phyloP scores from a whole-genome alignment of 73 alveolate genomes.

The Stentor coeruleus region DNA sequence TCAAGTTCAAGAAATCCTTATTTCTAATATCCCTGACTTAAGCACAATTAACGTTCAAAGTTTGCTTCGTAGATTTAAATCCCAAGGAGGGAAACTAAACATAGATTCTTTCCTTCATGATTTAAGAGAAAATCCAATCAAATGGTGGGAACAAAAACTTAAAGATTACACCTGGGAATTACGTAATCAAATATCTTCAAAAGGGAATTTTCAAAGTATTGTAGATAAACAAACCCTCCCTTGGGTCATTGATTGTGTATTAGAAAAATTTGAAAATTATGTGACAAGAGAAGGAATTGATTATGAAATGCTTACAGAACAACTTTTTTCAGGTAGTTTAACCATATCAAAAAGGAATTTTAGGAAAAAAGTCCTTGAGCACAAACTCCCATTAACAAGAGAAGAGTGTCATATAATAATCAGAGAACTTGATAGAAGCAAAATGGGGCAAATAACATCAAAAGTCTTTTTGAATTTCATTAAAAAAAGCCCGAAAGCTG shows the following conservation, averaged over 20 bases:
- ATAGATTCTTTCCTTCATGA: background rate
- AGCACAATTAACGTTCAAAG: background rate
- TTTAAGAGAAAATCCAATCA: background rate
- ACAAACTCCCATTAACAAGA: background rate
- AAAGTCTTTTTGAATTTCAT: background rate
- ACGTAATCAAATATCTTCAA: background rate
- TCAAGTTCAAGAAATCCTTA: background rate
- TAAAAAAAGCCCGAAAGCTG: constrained; percentile 5
- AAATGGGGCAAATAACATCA: background rate
- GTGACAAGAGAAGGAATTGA: background rate
- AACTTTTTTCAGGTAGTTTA: background rate
- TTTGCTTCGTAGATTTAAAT: background rate
- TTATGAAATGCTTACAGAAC: background rate
- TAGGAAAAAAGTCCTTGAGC: background rate
- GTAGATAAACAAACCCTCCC: background rate
- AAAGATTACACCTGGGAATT: background rate
- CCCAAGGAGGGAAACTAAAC: background rate
- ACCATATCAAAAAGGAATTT: background rate
- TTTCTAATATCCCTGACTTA: background rate
- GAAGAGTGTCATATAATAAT: background rate
- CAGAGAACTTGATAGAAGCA: background rate
- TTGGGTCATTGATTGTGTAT: background rate
- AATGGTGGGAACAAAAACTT: background rate
- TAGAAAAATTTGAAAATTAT: background rate
- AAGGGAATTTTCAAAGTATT: background rate